phyloP scores from a whole-genome alignment of 495 filamentous ascomycete species.

The Cercophora samala region DNA sequence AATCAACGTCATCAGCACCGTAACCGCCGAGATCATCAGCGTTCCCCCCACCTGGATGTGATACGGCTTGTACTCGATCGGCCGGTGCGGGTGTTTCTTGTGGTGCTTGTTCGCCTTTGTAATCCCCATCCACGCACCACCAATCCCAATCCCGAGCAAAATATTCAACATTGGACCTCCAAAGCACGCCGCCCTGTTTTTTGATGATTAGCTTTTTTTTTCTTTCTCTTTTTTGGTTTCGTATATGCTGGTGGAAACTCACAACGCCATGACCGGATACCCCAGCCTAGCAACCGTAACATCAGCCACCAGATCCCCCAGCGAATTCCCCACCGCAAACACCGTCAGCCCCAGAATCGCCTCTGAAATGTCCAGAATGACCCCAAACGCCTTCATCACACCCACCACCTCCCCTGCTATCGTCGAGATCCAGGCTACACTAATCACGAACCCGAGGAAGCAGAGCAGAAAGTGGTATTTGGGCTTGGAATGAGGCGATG shows the following conservation, averaged over 20 bases:
- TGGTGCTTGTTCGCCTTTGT: slow-evolving; percentile 53
- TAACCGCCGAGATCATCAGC: slow-evolving; percentile 74
- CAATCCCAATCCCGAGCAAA: slow-evolving; percentile 84
- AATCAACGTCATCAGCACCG: slow-evolving; percentile 75
- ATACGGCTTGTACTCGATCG: slow-evolving; percentile 59
- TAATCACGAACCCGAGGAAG: slow-evolving; percentile 86
- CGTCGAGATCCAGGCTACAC: slow-evolving; percentile 92
- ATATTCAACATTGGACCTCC: slow-evolving; percentile 98
- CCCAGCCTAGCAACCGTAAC: slow-evolving; percentile 90
- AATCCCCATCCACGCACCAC: slow-evolving; percentile 80
- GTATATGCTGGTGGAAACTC: no score
- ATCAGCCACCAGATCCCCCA: slow-evolving; percentile 92
- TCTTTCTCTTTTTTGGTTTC: no score
- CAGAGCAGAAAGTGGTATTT: slow-evolving; percentile 72
- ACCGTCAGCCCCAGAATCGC: slow-evolving; percentile 94
- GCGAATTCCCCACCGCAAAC: slow-evolving; percentile 93
- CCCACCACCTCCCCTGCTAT: slow-evolving; percentile 96
- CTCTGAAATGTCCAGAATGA: slow-evolving; percentile 90
- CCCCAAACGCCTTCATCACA: slow-evolving; percentile 88
- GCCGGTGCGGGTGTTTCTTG: slow-evolving; percentile 54
- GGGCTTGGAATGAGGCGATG: slow-evolving; percentile 55
- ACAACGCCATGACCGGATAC: slow-evolving; percentile 94
- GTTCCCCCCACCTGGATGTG: slow-evolving; percentile 79
- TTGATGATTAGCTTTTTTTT: slow-evolving; percentile 10
- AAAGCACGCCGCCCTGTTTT: slow-evolving; percentile 72